Percentiles rank a stretch among this genome's conserved stretches.
Evolutionary conservation across 139 green algal genomes (phyloP).

Genomic region (Chlorella sp.): DNA sequence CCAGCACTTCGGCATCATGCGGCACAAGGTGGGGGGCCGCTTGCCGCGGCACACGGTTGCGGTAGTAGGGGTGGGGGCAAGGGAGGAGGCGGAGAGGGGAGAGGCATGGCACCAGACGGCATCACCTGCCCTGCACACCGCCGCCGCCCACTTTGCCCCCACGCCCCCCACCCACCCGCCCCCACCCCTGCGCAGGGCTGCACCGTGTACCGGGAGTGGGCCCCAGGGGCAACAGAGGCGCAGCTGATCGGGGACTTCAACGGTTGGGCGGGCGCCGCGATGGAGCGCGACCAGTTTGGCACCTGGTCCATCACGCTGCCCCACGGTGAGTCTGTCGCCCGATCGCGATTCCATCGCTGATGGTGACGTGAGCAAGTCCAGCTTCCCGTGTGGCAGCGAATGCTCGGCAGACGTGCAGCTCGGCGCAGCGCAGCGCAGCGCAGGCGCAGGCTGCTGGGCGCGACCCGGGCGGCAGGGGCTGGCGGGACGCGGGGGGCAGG

Average conservation of each 20-base stretch:
- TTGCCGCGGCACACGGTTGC: no score
- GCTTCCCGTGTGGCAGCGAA: neutral
- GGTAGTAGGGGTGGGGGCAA: slow-evolving; percentile 18
- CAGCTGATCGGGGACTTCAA: slow-evolving; percentile 92
- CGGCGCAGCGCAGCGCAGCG: no score
- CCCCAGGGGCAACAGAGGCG: slow-evolving; percentile 70
- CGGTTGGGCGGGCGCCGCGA: slow-evolving; percentile 68
- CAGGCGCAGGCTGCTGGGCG: no score
- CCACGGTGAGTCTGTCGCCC: slow-evolving; percentile 55
- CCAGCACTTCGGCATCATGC: slow-evolving; percentile 77
- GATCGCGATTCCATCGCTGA: no score
- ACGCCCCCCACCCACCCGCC: neutral
- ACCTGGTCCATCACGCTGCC: slow-evolving; percentile 78
- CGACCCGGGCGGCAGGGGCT: no score
- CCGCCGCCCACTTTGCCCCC: neutral
- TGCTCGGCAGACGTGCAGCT: no score
- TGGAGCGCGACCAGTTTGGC: slow-evolving; percentile 82
- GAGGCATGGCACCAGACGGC: neutral
- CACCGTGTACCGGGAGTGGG: slow-evolving; percentile 91
- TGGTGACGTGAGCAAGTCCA: neutral
- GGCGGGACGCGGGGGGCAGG: no score
- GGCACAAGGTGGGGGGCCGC: slow-evolving; percentile 6
- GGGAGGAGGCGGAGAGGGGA: neutral
- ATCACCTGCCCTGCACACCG: neutral
- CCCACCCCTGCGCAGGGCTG: slow-evolving; percentile 3